Evolutionary conservation across 768 basidiomycete genomes (phyloP).

Genomic region (Hortiboletus campestris): DNA sequence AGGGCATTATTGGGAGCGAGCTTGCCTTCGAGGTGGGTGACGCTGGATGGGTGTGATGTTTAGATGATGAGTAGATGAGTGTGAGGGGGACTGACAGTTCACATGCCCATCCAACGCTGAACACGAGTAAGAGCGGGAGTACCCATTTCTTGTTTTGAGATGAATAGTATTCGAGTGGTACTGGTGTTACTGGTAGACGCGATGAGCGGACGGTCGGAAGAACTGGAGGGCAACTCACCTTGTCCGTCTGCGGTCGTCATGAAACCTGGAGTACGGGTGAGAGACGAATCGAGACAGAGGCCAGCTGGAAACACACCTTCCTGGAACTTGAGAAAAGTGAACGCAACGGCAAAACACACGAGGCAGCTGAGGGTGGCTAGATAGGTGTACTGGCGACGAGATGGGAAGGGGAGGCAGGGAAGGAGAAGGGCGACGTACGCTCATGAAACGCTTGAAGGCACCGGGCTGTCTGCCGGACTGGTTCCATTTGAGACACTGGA

Average conservation of each 20-base stretch:
- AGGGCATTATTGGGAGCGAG: neutral
- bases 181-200: slow-evolving; percentile 47
- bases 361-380: slow-evolving; percentile 66
- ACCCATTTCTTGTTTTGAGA: slow-evolving; percentile 48
- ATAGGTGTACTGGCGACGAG: slow-evolving; percentile 66
- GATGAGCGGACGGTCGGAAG: slow-evolving; percentile 1
- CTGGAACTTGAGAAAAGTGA: slow-evolving; percentile 65
- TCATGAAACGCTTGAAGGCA: slow-evolving; percentile 87
- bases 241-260: slow-evolving; percentile 6
- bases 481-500: slow-evolving; percentile 70
- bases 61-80: neutral
- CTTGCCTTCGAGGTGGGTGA: slow-evolving; percentile 80
- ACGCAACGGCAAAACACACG: slow-evolving; percentile 59
- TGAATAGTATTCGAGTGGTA: slow-evolving; percentile 54
- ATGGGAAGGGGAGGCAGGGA: slow-evolving; percentile 9
- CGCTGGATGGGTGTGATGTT: slow-evolving; percentile 35
- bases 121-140: slow-evolving; percentile 65
- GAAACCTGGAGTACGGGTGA: slow-evolving; percentile 15
- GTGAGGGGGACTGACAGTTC: slow-evolving; percentile 52
- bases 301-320: slow-evolving; percentile 49
- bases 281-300: neutral
- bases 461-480: slow-evolving; percentile 73
- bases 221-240: slow-evolving; percentile 6
- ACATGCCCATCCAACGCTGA: slow-evolving; percentile 73
- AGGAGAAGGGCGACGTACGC: slow-evolving; percentile 46